Conservation (phyloP, 2,329 filamentous ascomycete genomes). For the Aureobasidium musti region DNA sequence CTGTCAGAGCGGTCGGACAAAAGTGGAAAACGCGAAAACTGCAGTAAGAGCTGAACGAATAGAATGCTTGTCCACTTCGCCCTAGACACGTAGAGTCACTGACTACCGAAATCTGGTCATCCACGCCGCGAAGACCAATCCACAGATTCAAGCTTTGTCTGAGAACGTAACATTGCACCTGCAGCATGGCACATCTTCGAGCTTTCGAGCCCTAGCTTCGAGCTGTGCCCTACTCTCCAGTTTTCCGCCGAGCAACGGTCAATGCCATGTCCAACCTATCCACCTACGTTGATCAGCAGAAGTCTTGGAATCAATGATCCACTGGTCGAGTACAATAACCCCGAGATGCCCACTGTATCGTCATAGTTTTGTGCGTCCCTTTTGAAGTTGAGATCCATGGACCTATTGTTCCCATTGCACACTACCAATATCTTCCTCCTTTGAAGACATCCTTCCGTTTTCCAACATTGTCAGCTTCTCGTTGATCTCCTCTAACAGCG, state of each 20-base stretch:
- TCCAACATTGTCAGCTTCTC: no score
- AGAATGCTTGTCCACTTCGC: not conserved
- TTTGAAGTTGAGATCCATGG: not conserved
- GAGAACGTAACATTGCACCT: not conserved
- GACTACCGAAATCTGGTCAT: not conserved
- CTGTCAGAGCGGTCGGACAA: not conserved
- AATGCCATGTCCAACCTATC: conserved; percentile 14
- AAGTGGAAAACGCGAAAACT: not conserved
- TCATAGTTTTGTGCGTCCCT: conserved; percentile 13
- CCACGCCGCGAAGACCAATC: conserved; percentile 4
- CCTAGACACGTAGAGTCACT: not conserved
- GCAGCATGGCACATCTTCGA: conserved; percentile 1
- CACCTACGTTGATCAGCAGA: conserved; percentile 18
- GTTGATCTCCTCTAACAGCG: not conserved
- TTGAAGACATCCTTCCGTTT: not conserved
- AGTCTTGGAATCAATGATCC: not conserved
- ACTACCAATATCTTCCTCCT: not conserved
- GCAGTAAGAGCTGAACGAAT: not conserved
- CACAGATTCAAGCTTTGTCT: not conserved
- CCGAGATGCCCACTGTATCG: not conserved
- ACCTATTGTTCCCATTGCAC: not conserved
- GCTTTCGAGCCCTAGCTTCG: not conserved
- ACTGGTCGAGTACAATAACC: conserved; percentile 7
- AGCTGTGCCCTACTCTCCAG: not conserved
- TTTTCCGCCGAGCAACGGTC: not conserved